These are phyloP conservation scores for Sordariomycetes sp. DNA, from an alignment of 2,329 filamentous ascomycete species.

Conservation along the genomic window DNA sequence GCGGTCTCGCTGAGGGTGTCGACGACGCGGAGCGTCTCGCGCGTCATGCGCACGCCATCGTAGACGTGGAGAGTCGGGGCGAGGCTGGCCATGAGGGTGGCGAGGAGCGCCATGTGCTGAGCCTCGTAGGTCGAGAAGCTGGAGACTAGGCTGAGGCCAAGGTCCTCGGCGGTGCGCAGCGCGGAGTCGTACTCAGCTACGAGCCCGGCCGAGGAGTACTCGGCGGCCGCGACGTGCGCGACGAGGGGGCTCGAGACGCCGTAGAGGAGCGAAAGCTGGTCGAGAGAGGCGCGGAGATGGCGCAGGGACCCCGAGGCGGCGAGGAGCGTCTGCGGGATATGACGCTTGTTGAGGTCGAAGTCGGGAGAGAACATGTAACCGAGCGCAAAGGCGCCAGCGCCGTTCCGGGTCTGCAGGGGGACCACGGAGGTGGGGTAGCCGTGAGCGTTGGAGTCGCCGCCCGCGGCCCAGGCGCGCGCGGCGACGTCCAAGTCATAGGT, in stretches of 20 bases:
- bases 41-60: slow-evolving; percentile 70
- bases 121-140: slow-evolving; percentile 81
- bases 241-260: slow-evolving; percentile 86
- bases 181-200: slow-evolving; percentile 79
- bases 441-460: slow-evolving; percentile 65
- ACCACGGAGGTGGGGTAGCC: slow-evolving; percentile 68
- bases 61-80: slow-evolving; percentile 81
- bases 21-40: slow-evolving; percentile 70
- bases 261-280: slow-evolving; percentile 86
- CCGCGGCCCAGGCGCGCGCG: slow-evolving; percentile 60
- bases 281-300: slow-evolving; percentile 69
- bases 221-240: slow-evolving; percentile 80
- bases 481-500: slow-evolving; percentile 84
- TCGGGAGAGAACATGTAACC: slow-evolving; percentile 98
- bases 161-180: slow-evolving; percentile 72
- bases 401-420: slow-evolving; percentile 72
- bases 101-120: slow-evolving; percentile 89
- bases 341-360: slow-evolving; percentile 81
- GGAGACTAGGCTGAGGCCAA: slow-evolving; percentile 74
- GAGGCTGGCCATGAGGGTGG: slow-evolving; percentile 65
- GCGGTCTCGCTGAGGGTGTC: slow-evolving; percentile 66
- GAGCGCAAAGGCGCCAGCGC: slow-evolving; percentile 80
- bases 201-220: slow-evolving; percentile 62
- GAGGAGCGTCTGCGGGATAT: slow-evolving; percentile 82
- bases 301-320: slow-evolving; percentile 74